Conservation (phyloP, 2,329 filamentous ascomycete species). For the Clarireedia paspali region DNA sequence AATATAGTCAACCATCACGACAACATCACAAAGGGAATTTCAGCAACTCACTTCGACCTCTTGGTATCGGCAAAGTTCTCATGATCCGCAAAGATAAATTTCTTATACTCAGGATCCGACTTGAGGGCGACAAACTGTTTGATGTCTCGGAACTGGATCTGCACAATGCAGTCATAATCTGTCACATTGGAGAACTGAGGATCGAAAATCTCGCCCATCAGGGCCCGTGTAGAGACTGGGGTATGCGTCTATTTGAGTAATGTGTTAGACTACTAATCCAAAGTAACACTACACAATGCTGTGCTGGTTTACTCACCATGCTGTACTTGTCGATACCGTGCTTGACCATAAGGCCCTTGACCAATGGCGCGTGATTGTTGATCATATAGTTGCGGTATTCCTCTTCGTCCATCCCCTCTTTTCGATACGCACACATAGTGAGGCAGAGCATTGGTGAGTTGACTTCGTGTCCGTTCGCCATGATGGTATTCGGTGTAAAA, state of each 20-base stretch:
- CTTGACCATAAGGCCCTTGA: conserved; percentile 40
- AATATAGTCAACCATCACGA: neutral
- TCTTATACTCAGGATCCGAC: conserved; percentile 40
- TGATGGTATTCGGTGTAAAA: too few relatives aligned
- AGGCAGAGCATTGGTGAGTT: conserved; percentile 31
- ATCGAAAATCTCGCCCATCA: conserved; percentile 38
- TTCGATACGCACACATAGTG: conserved; percentile 41
- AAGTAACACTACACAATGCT: neutral
- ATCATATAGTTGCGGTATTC: conserved; percentile 41
- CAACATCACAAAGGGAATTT: neutral
- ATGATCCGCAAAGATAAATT: conserved; percentile 38
- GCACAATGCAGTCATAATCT: conserved; percentile 43
- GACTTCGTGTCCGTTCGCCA: too few relatives aligned
- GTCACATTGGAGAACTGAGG: conserved; percentile 41
- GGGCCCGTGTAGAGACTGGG: conserved; percentile 26
- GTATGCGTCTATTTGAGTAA: conserved; percentile 35
- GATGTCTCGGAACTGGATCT: conserved; percentile 38
- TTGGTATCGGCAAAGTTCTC: conserved; percentile 43
- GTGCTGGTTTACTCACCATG: conserved; percentile 24
- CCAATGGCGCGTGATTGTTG: conserved; percentile 38
- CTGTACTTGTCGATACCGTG: conserved; percentile 42
- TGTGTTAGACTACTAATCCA: neutral
- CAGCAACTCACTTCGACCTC: conserved; percentile 12
- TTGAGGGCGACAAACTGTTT: conserved; percentile 42
- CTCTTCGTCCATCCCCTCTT: conserved; percentile 40